A percentile compares a stretch with the other conserved stretches of the same genome.
Conservation (phyloP, 2,329 filamentous ascomycete genomes). For the Bisporella sp. region DNA sequence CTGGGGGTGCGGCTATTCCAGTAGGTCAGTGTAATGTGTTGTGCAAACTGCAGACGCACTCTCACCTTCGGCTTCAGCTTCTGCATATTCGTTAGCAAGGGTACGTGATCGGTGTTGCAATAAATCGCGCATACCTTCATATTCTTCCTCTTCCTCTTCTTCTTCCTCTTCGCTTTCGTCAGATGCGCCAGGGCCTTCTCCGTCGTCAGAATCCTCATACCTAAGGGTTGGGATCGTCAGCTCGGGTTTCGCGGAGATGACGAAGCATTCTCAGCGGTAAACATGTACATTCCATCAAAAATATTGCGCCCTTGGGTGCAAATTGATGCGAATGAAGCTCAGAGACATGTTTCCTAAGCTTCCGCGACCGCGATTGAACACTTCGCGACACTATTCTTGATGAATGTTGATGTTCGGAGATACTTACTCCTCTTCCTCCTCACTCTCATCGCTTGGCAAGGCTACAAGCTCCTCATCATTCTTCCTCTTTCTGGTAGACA, state of each 20-base stretch:
- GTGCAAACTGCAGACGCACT: neutral
- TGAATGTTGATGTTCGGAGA: no score
- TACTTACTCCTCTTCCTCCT: slow-evolving; percentile 7
- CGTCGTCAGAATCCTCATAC: slow-evolving; percentile 3
- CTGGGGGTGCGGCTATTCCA: neutral
- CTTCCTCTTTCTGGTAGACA: slow-evolving; percentile 14
- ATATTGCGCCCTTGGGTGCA: no score
- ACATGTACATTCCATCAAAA: neutral
- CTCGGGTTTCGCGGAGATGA: neutral
- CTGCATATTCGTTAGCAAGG: neutral
- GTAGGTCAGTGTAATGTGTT: neutral
- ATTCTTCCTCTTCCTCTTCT: neutral
- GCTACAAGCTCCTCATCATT: slow-evolving; percentile 12
- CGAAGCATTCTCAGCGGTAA: neutral
- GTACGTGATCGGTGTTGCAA: neutral
- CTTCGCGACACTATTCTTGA: no score
- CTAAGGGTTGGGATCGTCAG: neutral
- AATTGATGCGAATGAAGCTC: no score
- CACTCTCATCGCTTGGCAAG: slow-evolving; percentile 8
- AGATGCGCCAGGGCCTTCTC: neutral
- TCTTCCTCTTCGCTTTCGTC: neutral
- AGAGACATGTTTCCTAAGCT: no score
- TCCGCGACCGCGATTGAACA: no score
- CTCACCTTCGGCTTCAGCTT: neutral
- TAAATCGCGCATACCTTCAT: neutral